These are phyloP conservation scores for Eucalyptus decipiens DNA, from an alignment of 345 rosid species.

Conservation along the genomic window DNA sequence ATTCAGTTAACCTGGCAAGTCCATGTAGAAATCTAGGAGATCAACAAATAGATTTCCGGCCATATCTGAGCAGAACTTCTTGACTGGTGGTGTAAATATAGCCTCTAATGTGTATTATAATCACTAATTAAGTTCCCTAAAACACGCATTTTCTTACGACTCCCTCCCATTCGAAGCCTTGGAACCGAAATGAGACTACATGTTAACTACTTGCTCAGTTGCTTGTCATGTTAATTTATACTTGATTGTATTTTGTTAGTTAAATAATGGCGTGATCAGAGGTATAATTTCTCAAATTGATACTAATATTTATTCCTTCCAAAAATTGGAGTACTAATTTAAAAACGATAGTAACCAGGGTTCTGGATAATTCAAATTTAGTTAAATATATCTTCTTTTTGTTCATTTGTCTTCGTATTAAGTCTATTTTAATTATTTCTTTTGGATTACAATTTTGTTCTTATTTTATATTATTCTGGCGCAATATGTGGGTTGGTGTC, in stretches of 20 bases:
- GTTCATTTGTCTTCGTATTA: background rate
- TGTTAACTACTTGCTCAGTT: background rate
- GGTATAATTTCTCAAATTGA: too few relatives aligned
- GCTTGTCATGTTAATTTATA: background rate
- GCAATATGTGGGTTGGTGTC: background rate
- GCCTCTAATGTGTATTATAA: background rate
- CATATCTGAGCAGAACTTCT: too few relatives aligned
- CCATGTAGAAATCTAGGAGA: too few relatives aligned
- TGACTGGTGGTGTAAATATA: background rate
- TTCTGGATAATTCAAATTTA: too few relatives aligned
- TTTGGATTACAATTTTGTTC: background rate
- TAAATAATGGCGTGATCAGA: too few relatives aligned
- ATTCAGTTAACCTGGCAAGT: accelerated
- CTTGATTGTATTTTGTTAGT: background rate
- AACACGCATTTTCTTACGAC: background rate
- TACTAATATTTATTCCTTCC: too few relatives aligned
- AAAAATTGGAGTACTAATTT: too few relatives aligned
- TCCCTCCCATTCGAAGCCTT: background rate
- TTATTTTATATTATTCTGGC: background rate
- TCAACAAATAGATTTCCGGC: too few relatives aligned
- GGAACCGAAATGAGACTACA: background rate
- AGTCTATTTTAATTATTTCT: background rate
- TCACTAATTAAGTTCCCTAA: background rate
- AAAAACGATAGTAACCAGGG: too few relatives aligned
- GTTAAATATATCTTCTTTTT: too few relatives aligned